phyloP scores from a whole-genome alignment of 306 rosid species.

The Benincasa hispida region DNA sequence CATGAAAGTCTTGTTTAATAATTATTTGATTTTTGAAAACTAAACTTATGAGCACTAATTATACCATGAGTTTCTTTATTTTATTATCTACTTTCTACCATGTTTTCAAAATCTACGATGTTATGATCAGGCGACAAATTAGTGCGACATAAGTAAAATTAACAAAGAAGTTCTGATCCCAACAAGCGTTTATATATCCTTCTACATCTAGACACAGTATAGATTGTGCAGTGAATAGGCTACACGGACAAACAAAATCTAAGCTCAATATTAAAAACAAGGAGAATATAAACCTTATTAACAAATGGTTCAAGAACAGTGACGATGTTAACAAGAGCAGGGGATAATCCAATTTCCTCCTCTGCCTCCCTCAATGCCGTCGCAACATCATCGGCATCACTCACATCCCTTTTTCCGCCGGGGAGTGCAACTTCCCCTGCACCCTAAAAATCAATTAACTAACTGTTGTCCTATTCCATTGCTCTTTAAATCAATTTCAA shows the following conservation, averaged over 20 bases:
- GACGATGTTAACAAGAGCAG: constrained; percentile 48
- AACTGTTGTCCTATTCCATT: background rate
- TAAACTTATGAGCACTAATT: background rate
- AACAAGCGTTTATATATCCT: background rate
- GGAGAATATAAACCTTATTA: constrained; percentile 26
- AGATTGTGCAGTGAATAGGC: background rate
- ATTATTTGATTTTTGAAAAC: background rate
- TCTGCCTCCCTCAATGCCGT: constrained; percentile 86
- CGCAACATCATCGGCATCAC: constrained; percentile 49
- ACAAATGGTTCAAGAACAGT: constrained; percentile 42
- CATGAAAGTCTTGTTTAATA: too few species aligned
- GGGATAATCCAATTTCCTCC: constrained; percentile 80
- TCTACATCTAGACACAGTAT: background rate
- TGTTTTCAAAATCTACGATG: background rate
- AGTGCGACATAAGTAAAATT: background rate
- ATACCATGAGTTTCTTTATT: background rate
- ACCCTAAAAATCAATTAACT: background rate
- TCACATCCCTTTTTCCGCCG: constrained; percentile 67
- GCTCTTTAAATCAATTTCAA: background rate
- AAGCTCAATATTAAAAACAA: background rate
- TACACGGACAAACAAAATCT: background rate
- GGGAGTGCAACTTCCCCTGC: constrained; percentile 86
- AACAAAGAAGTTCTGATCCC: background rate
- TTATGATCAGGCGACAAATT: background rate
- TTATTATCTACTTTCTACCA: background rate